A percentile compares a stretch with the other conserved stretches of the same genome.
Conservation (phyloP, 129 eudicot genomes). For the Solidago caesia region DNA sequence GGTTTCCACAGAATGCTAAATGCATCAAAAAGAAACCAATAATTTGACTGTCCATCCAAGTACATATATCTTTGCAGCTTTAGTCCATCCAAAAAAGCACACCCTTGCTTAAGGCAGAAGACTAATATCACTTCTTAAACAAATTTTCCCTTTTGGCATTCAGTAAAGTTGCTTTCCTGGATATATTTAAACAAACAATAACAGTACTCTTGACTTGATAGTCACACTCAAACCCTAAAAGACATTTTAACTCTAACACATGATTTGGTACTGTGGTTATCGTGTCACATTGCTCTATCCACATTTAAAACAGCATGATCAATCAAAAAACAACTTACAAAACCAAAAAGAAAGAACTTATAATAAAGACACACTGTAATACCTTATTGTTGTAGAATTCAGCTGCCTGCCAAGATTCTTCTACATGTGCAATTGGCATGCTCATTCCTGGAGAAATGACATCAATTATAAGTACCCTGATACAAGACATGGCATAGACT, state of each 20-base stretch:
- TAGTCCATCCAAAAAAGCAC: background rate
- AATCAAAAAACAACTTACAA: too few species aligned
- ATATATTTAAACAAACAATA: background rate
- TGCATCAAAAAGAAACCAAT: background rate
- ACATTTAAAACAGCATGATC: slow-evolving; percentile 1
- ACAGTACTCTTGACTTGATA: background rate
- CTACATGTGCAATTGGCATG: slow-evolving; percentile 95
- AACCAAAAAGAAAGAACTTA: too few species aligned
- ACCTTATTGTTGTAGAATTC: slow-evolving; percentile 97
- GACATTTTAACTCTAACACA: background rate
- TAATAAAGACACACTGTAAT: background rate
- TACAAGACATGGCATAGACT: background rate
- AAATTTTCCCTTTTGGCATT: background rate
- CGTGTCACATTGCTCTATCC: background rate
- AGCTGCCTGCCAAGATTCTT: slow-evolving; percentile 98
- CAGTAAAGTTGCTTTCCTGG: background rate
- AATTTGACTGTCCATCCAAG: background rate
- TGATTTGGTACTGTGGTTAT: background rate
- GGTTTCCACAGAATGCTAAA: too few species aligned
- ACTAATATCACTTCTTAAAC: background rate
- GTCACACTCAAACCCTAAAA: background rate
- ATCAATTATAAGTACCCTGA: slow-evolving; percentile 22
- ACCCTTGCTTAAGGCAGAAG: background rate
- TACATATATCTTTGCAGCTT: background rate
- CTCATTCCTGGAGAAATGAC: slow-evolving; percentile 71